Conservation (phyloP, 208 protist genomes). For the Crithidia brevicula region DNA sequence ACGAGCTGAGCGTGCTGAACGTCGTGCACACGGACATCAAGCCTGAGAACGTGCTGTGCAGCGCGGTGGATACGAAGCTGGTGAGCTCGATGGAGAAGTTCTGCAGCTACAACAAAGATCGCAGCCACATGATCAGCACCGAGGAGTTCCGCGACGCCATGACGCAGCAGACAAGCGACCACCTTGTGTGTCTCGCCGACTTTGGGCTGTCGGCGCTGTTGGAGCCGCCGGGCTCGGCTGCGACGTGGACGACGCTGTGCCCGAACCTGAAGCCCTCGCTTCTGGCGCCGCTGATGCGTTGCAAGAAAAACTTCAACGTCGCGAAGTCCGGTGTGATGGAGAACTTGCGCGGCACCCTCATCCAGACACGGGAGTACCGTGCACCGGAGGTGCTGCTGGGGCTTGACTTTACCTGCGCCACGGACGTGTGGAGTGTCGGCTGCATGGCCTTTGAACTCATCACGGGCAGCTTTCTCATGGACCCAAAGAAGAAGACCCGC, state of each 20-base stretch:
- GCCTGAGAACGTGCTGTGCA: conserved; percentile 89
- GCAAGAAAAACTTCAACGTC: conserved; percentile 72
- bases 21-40: conserved; percentile 95
- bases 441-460: conserved; percentile 91
- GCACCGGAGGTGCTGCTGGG: conserved; percentile 91
- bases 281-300: conserved; percentile 41
- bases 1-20: conserved; percentile 70
- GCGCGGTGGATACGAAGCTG: conserved; percentile 66
- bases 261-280: conserved; percentile 26
- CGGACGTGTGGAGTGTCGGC: conserved; percentile 93
- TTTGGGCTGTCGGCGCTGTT: conserved; percentile 81
- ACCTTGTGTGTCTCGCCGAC: conserved; percentile 73
- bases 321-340: conserved; percentile 51
- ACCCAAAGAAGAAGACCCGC: conserved; percentile 73
- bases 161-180: conserved; percentile 40
- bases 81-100: conserved; percentile 69
- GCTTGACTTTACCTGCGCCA: conserved; percentile 83
- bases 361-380: conserved; percentile 94
- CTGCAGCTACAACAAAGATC: conserved; percentile 60
- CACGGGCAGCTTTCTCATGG: conserved; percentile 87
- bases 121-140: conserved; percentile 39
- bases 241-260: conserved; percentile 18
- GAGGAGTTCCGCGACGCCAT: conserved; percentile 30
- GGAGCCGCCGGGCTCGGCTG: conserved; percentile 38
- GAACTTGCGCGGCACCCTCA: conserved; percentile 72